Evolutionary conservation across 768 basidiomycete genomes (phyloP).

Genomic region (Gymnopilus junonius): DNA sequence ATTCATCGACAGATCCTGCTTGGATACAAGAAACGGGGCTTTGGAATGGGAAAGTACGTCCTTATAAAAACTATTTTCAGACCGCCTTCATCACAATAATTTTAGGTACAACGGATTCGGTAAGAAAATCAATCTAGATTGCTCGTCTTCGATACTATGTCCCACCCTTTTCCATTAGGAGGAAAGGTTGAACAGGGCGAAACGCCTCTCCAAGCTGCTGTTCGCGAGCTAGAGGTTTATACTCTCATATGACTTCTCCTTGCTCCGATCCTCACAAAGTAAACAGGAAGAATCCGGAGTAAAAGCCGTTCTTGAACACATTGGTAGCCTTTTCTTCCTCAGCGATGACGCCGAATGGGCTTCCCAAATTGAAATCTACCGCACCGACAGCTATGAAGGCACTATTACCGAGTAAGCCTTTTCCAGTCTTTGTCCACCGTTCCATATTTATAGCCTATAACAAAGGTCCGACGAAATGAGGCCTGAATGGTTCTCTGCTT

Average conservation of each 20-base stretch:
- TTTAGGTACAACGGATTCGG: slow-evolving; percentile 87
- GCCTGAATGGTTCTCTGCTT: slow-evolving; percentile 73
- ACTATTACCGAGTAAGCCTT: slow-evolving; percentile 63
- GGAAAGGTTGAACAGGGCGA: slow-evolving; percentile 86
- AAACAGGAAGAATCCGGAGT: slow-evolving; percentile 85
- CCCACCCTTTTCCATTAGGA: slow-evolving; percentile 31
- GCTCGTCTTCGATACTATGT: background rate
- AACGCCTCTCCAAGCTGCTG: slow-evolving; percentile 67
- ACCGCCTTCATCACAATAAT: background rate
- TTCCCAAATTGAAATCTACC: slow-evolving; percentile 76
- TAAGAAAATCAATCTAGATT: slow-evolving; percentile 17
- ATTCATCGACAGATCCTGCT: slow-evolving; percentile 57
- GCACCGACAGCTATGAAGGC: slow-evolving; percentile 64
- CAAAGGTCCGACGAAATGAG: slow-evolving; percentile 86
- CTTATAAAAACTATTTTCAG: background rate
- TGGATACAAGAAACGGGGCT: slow-evolving; percentile 81
- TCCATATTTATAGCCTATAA: background rate
- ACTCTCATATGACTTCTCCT: background rate
- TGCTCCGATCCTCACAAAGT: background rate
- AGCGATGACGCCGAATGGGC: slow-evolving; percentile 56
- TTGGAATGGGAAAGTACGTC: slow-evolving; percentile 64
- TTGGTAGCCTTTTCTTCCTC: slow-evolving; percentile 70
- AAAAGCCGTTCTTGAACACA: slow-evolving; percentile 61
- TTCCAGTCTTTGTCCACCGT: background rate
- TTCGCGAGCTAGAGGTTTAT: slow-evolving; percentile 69